These are phyloP conservation scores for Penicillium steckii DNA, from an alignment of 495 filamentous ascomycete species.

Conservation along the genomic window DNA sequence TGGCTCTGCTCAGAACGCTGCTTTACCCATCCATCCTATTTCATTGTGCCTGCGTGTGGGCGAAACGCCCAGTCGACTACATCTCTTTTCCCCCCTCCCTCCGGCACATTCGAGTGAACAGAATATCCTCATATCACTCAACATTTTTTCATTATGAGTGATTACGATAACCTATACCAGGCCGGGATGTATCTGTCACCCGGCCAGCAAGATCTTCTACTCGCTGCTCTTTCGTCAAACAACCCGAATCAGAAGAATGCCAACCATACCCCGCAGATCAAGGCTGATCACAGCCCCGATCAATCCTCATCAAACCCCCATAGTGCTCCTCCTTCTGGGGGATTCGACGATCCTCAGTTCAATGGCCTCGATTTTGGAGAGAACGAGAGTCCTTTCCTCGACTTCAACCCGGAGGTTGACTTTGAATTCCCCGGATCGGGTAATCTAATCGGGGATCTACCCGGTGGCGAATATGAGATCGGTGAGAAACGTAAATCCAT, in stretches of 20 bases:
- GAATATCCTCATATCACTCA: neutral
- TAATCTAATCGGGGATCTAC: constrained; percentile 76
- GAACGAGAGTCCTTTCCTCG: constrained; percentile 78
- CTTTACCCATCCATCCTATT: neutral
- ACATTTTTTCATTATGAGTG: constrained; percentile 30
- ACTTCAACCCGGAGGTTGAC: constrained; percentile 75
- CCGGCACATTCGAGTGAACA: neutral
- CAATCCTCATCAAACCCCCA: constrained; percentile 32
- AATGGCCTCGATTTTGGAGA: constrained; percentile 48
- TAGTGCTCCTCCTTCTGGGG: constrained; percentile 49
- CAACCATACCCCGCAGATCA: constrained; percentile 25
- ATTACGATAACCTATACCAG: constrained; percentile 39
- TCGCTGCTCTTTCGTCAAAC: constrained; percentile 85
- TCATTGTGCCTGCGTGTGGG: constrained; percentile 8
- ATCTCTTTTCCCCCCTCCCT: constrained; percentile 1
- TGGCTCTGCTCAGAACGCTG: constrained; percentile 1
- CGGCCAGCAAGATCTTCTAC: constrained; percentile 82
- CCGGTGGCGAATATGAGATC: constrained; percentile 52
- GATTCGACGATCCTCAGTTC: constrained; percentile 48
- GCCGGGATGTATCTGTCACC: constrained; percentile 68
- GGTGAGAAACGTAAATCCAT: constrained; percentile 78
- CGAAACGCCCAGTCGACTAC: constrained; percentile 15
- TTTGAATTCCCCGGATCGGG: constrained; percentile 59
- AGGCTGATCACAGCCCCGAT: constrained; percentile 34
- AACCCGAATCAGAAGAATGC: constrained; percentile 39